Evolutionary conservation across 2,329 filamentous ascomycete species (phyloP).

Genomic region (Botryotinia convoluta): DNA sequence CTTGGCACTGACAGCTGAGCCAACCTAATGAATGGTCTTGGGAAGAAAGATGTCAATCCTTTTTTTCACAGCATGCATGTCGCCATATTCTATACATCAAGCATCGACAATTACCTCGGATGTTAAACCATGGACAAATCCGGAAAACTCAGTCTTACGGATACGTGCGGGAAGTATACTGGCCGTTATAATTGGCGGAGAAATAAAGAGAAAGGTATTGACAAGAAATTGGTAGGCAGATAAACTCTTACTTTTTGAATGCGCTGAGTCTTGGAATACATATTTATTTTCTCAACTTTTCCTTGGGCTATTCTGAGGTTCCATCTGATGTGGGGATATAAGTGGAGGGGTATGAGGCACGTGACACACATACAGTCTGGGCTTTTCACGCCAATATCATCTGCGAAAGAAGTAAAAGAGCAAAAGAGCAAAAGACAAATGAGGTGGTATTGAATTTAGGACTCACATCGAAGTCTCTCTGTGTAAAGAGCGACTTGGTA

Average conservation of each 20-base stretch:
- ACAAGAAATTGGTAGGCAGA: background rate
- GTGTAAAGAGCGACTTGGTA: background rate
- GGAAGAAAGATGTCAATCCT: background rate
- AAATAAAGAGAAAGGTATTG: background rate
- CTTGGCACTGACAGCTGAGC: background rate
- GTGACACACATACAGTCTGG: background rate
- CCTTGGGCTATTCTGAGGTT: background rate
- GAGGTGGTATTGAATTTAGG: background rate
- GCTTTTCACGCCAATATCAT: background rate
- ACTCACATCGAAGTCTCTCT: background rate
- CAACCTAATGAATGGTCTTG: background rate
- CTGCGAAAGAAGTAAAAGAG: background rate
- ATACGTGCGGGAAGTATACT: background rate
- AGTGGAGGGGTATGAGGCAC: background rate
- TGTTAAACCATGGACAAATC: background rate
- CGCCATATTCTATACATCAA: background rate
- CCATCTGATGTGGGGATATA: background rate
- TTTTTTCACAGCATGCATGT: background rate
- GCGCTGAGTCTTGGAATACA: background rate
- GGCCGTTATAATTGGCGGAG: background rate
- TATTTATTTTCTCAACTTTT: background rate
- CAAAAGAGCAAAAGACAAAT: background rate
- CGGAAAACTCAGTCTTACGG: background rate
- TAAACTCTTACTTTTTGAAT: background rate
- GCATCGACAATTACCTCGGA: constrained; percentile 1